Evolutionary conservation across 2,329 filamentous ascomycete species (phyloP).

Genomic region (Fusarium coffeatum): DNA sequence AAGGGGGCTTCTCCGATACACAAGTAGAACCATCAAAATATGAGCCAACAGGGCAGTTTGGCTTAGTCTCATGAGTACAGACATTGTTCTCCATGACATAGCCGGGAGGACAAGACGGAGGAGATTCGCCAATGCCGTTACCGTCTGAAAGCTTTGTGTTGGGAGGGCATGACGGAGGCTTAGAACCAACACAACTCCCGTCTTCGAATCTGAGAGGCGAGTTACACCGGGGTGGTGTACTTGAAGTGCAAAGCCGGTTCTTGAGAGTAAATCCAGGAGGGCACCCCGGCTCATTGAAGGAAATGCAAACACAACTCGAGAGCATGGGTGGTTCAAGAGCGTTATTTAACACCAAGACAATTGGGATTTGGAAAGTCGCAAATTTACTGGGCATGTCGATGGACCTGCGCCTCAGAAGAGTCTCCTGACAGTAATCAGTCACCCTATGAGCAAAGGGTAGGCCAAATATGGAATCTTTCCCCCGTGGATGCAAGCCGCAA

Average conservation of each 20-base stretch:
- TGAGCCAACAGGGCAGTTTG: neutral
- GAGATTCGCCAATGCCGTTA: neutral
- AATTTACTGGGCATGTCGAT: no score
- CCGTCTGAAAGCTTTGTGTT: slow-evolving; percentile 1
- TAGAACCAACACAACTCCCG: slow-evolving; percentile 8
- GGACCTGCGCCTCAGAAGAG: no score
- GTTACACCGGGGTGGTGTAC: neutral
- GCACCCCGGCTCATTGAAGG: neutral
- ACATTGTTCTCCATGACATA: slow-evolving; percentile 7
- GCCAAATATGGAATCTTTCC: no score
- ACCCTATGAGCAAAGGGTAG: no score
- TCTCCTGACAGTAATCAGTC: no score
- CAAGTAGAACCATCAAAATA: slow-evolving; percentile 17
- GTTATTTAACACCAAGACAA: no score
- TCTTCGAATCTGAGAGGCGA: neutral
- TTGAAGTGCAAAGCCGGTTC: slow-evolving; percentile 21
- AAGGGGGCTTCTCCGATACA: slow-evolving; percentile 5
- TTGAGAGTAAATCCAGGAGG: slow-evolving; percentile 25
- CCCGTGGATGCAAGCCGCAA: no score
- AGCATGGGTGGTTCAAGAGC: no score
- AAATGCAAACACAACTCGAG: slow-evolving; percentile 4
- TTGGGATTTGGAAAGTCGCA: no score
- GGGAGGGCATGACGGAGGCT: neutral
- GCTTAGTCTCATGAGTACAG: slow-evolving; percentile 1
- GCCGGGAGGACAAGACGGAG: neutral